phyloP scores from a whole-genome alignment of 768 basidiomycete species.

The Trametes villosa region DNA sequence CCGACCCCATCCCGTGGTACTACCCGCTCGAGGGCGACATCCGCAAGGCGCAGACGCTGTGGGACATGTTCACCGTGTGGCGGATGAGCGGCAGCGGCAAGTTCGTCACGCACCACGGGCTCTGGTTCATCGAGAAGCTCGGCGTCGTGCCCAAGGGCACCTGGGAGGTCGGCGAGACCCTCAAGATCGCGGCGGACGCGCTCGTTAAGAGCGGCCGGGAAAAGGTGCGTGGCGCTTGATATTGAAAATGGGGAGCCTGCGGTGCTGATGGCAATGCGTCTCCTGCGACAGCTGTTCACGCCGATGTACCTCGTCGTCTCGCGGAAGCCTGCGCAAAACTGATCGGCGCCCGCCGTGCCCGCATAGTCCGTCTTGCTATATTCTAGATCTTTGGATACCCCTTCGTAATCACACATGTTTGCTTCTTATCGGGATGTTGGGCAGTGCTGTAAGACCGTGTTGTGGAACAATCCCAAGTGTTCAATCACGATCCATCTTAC shows the following conservation, averaged over 20 bases:
- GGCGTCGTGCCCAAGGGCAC: conserved; percentile 93
- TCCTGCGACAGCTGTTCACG: conserved; percentile 70
- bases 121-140: conserved; percentile 77
- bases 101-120: conserved; percentile 78
- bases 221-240: conserved; percentile 57
- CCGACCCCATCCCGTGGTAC: conserved; percentile 85
- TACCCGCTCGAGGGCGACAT: conserved; percentile 97
- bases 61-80: conserved; percentile 90
- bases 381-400: conserved; percentile 21
- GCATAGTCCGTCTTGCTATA: conserved; percentile 1
- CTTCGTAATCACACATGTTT: conserved; percentile 8
- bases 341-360: conserved; percentile 4
- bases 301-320: conserved; percentile 79
- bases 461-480: conserved; percentile 3
- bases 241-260: neutral
- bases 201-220: conserved; percentile 84
- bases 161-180: conserved; percentile 82
- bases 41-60: conserved; percentile 87
- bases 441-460: conserved; percentile 8
- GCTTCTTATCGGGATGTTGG: neutral
- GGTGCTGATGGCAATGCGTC: neutral
- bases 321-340: conserved; percentile 31
- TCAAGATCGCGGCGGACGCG: conserved; percentile 80
- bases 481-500: too few relatives aligned
- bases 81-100: conserved; percentile 89